Conservation (phyloP, 306 rosid genomes). For the Delonix regia region DNA sequence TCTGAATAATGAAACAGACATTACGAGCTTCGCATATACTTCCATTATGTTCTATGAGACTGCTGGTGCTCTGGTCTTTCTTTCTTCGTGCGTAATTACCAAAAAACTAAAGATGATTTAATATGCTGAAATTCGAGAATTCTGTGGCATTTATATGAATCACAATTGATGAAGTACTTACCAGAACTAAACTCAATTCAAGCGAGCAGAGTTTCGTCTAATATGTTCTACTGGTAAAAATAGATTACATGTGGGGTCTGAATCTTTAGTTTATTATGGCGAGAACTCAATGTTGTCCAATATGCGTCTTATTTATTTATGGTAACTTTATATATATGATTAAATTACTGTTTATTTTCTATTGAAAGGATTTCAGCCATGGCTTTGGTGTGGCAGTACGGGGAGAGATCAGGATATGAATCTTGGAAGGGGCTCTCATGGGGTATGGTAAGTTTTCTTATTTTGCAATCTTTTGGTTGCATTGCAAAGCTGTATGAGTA, state of each 20-base stretch:
- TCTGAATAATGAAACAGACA: not conserved
- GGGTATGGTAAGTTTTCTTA: constrained; percentile 77
- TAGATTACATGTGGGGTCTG: not conserved
- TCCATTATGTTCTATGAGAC: not conserved
- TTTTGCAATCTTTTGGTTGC: not conserved
- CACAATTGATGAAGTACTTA: not conserved
- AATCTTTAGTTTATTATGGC: not conserved
- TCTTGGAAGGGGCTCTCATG: constrained; percentile 97
- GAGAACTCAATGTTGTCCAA: not conserved
- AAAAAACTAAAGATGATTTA: not conserved
- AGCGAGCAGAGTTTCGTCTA: not conserved
- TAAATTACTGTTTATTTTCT: not conserved
- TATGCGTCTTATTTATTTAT: not conserved
- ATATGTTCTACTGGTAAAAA: not conserved
- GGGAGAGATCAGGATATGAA: constrained; percentile 71
- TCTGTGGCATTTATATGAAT: not conserved
- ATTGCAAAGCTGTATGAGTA: not conserved
- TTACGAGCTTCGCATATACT: not conserved
- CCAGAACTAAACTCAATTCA: not conserved
- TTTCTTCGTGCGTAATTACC: not conserved
- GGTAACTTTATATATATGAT: not conserved
- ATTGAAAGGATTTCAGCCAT: constrained; percentile 79
- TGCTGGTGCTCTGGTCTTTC: not conserved
- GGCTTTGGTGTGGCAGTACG: constrained; percentile 96
- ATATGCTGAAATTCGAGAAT: not conserved